A percentile compares a stretch with the other conserved stretches of the same genome.
Evolutionary conservation across 352 stramenopile species (phyloP).

Genomic region (Nothophytophthora sp.): DNA sequence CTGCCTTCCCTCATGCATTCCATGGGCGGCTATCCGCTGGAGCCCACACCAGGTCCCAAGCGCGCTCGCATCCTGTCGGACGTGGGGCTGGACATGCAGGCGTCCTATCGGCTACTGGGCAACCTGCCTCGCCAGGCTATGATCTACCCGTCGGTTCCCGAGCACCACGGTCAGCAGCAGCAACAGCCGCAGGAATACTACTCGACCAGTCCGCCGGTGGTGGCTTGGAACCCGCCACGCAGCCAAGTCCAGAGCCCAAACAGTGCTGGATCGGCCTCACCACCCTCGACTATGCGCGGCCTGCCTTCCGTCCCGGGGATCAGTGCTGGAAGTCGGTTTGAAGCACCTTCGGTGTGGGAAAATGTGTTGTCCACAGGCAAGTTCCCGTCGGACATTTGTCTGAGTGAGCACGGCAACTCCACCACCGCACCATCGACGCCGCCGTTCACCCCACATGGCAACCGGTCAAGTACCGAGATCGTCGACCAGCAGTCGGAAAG

Average conservation of each 20-base stretch:
- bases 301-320: conserved; percentile 3
- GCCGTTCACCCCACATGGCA: conserved; percentile 13
- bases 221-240: conserved; percentile 6
- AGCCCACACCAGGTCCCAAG: conserved; percentile 28
- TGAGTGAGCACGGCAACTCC: conserved; percentile 40
- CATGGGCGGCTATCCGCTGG: conserved; percentile 35
- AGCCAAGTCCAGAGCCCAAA: conserved; percentile 19
- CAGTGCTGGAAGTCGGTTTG: background rate
- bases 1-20: conserved; percentile 46
- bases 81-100: conserved; percentile 28
- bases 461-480: conserved; percentile 16
- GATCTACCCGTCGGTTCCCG: conserved; percentile 23
- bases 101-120: conserved; percentile 28
- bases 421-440: conserved; percentile 1
- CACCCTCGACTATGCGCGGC: background rate
- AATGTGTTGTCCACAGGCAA: conserved; percentile 54
- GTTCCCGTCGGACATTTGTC: conserved; percentile 62
- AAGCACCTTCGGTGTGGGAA: conserved; percentile 63
- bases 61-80: conserved; percentile 36
- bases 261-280: conserved; percentile 17
- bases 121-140: conserved; percentile 31
- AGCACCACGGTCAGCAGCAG: conserved; percentile 9
- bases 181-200: conserved; percentile 9
- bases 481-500: conserved; percentile 7
- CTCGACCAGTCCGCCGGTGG: conserved; percentile 2